A percentile compares a stretch with the other conserved stretches of the same genome.
Conservation (phyloP, 257 asterid species). For the Agastache rugosa region DNA sequence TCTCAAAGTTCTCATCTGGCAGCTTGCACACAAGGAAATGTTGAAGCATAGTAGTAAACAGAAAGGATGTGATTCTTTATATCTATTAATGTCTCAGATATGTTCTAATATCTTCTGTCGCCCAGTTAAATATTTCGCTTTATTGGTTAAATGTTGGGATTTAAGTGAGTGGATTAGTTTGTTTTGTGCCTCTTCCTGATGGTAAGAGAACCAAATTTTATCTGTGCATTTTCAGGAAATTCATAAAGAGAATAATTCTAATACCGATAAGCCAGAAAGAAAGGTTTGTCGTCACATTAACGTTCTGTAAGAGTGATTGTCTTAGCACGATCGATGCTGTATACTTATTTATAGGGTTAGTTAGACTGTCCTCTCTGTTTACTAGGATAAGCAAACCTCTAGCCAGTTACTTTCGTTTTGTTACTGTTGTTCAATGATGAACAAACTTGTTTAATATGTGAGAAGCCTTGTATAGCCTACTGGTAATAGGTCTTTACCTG, state of each 20-base stretch:
- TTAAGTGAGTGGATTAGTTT: background rate
- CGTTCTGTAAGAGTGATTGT: background rate
- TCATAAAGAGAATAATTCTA: background rate
- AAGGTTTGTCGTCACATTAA: background rate
- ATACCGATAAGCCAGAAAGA: background rate
- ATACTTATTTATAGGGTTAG: too few relatives aligned
- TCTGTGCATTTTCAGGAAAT: background rate
- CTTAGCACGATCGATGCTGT: background rate
- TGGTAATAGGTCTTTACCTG: too few relatives aligned
- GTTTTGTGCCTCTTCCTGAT: background rate
- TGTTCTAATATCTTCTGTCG: background rate
- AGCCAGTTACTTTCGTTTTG: too few relatives aligned
- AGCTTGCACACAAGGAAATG: background rate
- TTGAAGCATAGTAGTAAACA: background rate
- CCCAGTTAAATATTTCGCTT: background rate
- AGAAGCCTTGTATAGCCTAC: too few relatives aligned
- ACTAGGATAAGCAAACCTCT: too few relatives aligned
- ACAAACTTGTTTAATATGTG: too few relatives aligned
- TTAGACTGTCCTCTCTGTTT: too few relatives aligned
- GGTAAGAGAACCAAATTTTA: background rate
- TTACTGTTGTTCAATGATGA: too few relatives aligned
- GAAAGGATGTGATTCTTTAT: constrained; percentile 7
- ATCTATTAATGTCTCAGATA: background rate
- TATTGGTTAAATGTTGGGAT: constrained; percentile 4
- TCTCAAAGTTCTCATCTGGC: background rate